A percentile compares a stretch with the other conserved stretches of the same genome.
phyloP scores from a whole-genome alignment of 768 basidiomycete genomes.

The Boletus pseudo-olivaceus region DNA sequence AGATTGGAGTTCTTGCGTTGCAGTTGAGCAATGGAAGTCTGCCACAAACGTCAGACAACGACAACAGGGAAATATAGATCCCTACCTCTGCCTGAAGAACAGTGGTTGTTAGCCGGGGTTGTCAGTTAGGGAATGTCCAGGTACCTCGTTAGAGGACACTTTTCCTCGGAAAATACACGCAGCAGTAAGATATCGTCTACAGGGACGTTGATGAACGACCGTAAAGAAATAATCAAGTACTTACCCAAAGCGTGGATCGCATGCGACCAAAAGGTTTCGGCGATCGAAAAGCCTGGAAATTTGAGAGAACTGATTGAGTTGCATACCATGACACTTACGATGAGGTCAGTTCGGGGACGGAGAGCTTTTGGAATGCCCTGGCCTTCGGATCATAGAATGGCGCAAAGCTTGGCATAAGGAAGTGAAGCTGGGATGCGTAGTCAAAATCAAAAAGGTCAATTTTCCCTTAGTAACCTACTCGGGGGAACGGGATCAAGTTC shows the following conservation, averaged over 20 bases:
- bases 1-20: slow-evolving; percentile 70
- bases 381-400: slow-evolving; percentile 75
- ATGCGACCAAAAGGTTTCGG: slow-evolving; percentile 76
- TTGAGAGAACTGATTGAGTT: background rate
- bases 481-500: slow-evolving; percentile 96
- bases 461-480: slow-evolving; percentile 44
- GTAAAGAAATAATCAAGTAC: background rate
- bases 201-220: background rate
- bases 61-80: slow-evolving; percentile 8
- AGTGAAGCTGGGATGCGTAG: slow-evolving; percentile 67
- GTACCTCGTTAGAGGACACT: slow-evolving; percentile 75
- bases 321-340: slow-evolving; percentile 45
- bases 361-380: slow-evolving; percentile 54
- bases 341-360: slow-evolving; percentile 67
- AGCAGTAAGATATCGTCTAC: slow-evolving; percentile 80
- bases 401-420: slow-evolving; percentile 93
- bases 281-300: slow-evolving; percentile 68
- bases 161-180: slow-evolving; percentile 86
- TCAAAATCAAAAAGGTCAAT: background rate
- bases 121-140: slow-evolving; percentile 21
- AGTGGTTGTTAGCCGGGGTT: slow-evolving; percentile 1
- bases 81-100: slow-evolving; percentile 49
- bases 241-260: slow-evolving; percentile 75
- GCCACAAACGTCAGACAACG: slow-evolving; percentile 9
- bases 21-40: slow-evolving; percentile 70